Conservation (phyloP, 192 early-diverging fungal genomes). For the Podila epicladia region DNA sequence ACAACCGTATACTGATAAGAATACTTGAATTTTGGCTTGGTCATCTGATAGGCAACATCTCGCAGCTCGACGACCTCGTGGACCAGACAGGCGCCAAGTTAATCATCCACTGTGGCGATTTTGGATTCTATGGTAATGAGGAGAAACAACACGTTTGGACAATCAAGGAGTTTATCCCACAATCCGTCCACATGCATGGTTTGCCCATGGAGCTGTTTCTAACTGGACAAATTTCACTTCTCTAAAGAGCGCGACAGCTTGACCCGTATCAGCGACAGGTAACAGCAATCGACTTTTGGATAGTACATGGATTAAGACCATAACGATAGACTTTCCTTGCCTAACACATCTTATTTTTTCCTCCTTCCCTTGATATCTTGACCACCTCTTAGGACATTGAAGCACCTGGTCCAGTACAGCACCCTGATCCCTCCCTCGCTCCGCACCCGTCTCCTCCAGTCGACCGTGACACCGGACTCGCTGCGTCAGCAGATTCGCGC, state of each 20-base stretch:
- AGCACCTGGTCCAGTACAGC: constrained; percentile 65
- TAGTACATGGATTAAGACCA: background rate
- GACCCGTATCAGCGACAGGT: constrained; percentile 64
- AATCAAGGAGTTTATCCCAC: no score
- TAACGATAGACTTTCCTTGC: background rate
- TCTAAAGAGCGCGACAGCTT: constrained; percentile 57
- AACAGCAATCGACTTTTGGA: background rate
- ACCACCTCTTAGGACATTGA: constrained; percentile 54
- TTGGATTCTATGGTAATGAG: constrained; percentile 66
- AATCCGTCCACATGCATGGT: no score
- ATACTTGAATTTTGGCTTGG: background rate
- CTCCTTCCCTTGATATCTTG: background rate
- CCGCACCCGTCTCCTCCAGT: constrained; percentile 50
- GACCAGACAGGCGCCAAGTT: constrained; percentile 61
- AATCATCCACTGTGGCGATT: constrained; percentile 70
- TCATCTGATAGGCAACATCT: constrained; percentile 58
- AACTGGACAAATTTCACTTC: no score
- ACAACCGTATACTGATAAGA: background rate
- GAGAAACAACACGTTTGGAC: no score
- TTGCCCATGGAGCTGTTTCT: no score
- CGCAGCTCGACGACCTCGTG: constrained; percentile 65
- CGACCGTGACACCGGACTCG: constrained; percentile 45
- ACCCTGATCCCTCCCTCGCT: constrained; percentile 58
- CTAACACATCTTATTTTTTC: constrained; percentile 13
- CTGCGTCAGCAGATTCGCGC: constrained; percentile 56